Evolutionary conservation across 129 eudicot species (phyloP).

Genomic region (Arctium minus): DNA sequence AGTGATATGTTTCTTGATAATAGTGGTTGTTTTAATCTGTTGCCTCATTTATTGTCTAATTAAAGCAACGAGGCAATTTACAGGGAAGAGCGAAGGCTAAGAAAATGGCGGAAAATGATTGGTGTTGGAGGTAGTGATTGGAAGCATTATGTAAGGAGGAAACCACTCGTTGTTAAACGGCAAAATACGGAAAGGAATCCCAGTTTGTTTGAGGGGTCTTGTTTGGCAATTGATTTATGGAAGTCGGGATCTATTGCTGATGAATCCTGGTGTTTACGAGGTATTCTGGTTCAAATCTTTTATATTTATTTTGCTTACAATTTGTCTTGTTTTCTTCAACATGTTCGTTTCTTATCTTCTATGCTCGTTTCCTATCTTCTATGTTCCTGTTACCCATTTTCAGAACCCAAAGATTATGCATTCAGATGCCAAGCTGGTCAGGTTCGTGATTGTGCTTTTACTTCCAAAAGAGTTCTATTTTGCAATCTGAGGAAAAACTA

Average conservation of each 20-base stretch:
- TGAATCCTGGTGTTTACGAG: slow-evolving; percentile 99
- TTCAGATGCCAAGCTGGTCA: not conserved
- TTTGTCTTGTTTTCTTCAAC: not conserved
- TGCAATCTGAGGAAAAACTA: not conserved
- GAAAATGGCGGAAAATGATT: slow-evolving; percentile 97
- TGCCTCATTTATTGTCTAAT: slow-evolving; percentile 1
- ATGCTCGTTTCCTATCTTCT: too few species aligned
- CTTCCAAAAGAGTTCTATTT: not conserved
- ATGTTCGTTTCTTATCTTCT: not conserved
- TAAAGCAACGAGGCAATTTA: slow-evolving; percentile 5
- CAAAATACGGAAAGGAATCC: slow-evolving; percentile 91
- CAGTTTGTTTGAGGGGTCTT: slow-evolving; percentile 95
- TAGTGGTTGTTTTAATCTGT: not conserved
- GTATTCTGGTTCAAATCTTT: slow-evolving; percentile 31
- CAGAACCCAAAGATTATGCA: too few species aligned
- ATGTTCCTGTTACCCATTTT: too few species aligned
- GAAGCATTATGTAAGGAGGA: slow-evolving; percentile 92
- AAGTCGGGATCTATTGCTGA: slow-evolving; percentile 89
- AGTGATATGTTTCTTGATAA: not conserved
- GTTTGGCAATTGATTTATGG: slow-evolving; percentile 98
- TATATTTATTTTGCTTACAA: not conserved
- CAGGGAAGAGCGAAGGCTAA: slow-evolving; percentile 89
- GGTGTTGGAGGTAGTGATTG: slow-evolving; percentile 99
- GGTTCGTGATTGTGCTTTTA: not conserved
- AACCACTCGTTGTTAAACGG: slow-evolving; percentile 82